Conservation (phyloP, 2,329 filamentous ascomycete species). For the Colletotrichum sidae region DNA sequence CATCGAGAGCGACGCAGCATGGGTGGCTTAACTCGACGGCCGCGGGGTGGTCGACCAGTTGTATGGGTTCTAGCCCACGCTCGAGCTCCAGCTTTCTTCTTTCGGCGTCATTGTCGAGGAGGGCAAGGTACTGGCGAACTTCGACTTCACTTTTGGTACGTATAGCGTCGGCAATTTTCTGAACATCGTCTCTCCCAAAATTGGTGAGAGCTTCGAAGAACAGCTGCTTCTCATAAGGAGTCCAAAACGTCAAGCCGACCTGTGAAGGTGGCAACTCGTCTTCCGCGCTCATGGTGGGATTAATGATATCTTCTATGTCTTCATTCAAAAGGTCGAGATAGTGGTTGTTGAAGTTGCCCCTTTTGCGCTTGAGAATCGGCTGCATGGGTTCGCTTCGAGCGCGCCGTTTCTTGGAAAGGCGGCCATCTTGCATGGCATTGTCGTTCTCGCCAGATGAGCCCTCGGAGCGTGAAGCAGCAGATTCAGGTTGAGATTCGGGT, state of each 20-base stretch:
- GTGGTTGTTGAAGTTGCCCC: slow-evolving; percentile 54
- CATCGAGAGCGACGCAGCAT: slow-evolving; percentile 74
- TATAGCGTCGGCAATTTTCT: slow-evolving; percentile 71
- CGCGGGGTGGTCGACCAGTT: slow-evolving; percentile 71
- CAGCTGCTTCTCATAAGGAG: slow-evolving; percentile 73
- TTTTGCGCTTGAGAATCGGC: slow-evolving; percentile 58
- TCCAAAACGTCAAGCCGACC: slow-evolving; percentile 79
- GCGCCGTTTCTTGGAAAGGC: slow-evolving; percentile 45
- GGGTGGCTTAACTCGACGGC: slow-evolving; percentile 77
- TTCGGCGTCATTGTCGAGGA: slow-evolving; percentile 66
- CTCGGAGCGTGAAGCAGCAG: neutral
- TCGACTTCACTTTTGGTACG: slow-evolving; percentile 80
- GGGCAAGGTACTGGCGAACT: slow-evolving; percentile 74
- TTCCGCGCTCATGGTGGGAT: slow-evolving; percentile 47
- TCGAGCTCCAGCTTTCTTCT: slow-evolving; percentile 50
- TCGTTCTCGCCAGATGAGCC: slow-evolving; percentile 15
- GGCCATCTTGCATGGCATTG: neutral
- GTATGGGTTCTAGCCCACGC: slow-evolving; percentile 47
- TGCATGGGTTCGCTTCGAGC: slow-evolving; percentile 41
- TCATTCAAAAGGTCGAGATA: slow-evolving; percentile 67
- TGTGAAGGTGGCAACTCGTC: slow-evolving; percentile 61
- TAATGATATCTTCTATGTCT: slow-evolving; percentile 66
- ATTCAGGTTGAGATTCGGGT: no score
- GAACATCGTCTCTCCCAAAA: slow-evolving; percentile 72
- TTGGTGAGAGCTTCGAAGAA: slow-evolving; percentile 76